Base-by-base conservation (phyloP, 768 basidiomycete genomes). In the Hygrocybe punicea region DNA sequence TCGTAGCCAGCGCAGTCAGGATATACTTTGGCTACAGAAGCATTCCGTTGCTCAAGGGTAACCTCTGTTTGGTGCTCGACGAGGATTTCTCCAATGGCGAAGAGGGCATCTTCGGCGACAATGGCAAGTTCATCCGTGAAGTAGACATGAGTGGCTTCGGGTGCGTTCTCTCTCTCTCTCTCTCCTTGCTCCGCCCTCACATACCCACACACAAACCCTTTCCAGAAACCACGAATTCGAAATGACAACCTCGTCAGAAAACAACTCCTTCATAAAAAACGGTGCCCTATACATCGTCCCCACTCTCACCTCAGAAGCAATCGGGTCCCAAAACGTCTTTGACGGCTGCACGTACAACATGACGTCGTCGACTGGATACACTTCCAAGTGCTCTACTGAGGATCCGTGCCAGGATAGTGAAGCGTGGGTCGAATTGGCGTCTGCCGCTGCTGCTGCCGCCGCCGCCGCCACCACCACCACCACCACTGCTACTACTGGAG, bases 121-220 rank as follows among this genome's bases (percentile, higher is more conserved):
- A 83, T 54, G 81, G 81, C 37, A 83, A 78, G 16, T 93, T 91
- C 81, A 80, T 83, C 63, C 81, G 82, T 16, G 91, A 95, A 65
- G 83, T 93, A 23, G 86, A 89, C 60, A 81, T 93, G 74, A 88
- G 91, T 57, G 93, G 93, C 3, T 96, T 88, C 68, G 91, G 91
- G 87, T 88, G 66, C 53, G 84, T 49, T n/a, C n/a, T n/a, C n/a
- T n/a, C n/a, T n/a, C n/a, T n/a, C n/a, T n/a, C n/a, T n/a, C n/a
- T n/a, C n/a, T n/a, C n/a, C n/a, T n/a, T n/a, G n/a, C n/a, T n/a
- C n/a, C n/a, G n/a, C n/a, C n/a, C n/a, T n/a, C n/a, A n/a, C n/a
- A n/a, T n/a, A n/a, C n/a, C n/a, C n/a, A n/a, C n/a, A n/a, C n/a
- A n/a, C n/a, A 60, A 50, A 24, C 39, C 59, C 34, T 58, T 21